Base-by-base conservation (phyloP, 306 rosid genomes). In the Canavalia ensiformis region DNA sequence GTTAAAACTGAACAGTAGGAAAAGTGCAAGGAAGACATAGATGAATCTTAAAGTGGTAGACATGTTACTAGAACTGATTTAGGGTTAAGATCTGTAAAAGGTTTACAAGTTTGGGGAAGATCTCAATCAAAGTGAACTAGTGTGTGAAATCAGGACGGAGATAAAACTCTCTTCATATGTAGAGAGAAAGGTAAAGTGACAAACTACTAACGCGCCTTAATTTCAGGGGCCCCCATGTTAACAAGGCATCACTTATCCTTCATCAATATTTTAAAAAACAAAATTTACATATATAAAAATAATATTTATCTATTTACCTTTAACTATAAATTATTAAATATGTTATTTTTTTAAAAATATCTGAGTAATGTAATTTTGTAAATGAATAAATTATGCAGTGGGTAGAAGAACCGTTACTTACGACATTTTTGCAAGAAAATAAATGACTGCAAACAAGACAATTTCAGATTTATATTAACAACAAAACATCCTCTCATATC, bases 31-130 rank as follows among this genome's bases (percentile, higher is more conserved):
- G 46, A 68, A 33, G 70, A 90, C 82, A 50, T 25, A 58, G 88
- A 88, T 50, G 81, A 84, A 82, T 86, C 78, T 93, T 29, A 84
- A 80, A 31, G 89, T 83, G 90, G 92, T 65, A 30, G 63, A 75
- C 92, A 90, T 91, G 82, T 29, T 68, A 18, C 29, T 54, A 6
- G 74, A 46, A 31, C 30, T 74, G 86, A 65, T 73, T 57, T 46
- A 68, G 77, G 82, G 52, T 25, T 78, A 68, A 89, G 94, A 92
- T 87, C 89, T 87, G 47, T 13, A 12, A 29, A 81, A 79, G 57
- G 78, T 18, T 78, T 31, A 8, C 3, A 34, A 56, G 62, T 80
- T 73, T 30, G 2, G 78, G 42, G 62, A 62, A 85, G 49, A 51
- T 66, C 57, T 60, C 13, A 63, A 9, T 39, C 4, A 9, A 6